These are phyloP conservation scores for Hypoxylon perforatum DNA, from an alignment of 495 filamentous ascomycete species.

Conservation along the genomic window DNA sequence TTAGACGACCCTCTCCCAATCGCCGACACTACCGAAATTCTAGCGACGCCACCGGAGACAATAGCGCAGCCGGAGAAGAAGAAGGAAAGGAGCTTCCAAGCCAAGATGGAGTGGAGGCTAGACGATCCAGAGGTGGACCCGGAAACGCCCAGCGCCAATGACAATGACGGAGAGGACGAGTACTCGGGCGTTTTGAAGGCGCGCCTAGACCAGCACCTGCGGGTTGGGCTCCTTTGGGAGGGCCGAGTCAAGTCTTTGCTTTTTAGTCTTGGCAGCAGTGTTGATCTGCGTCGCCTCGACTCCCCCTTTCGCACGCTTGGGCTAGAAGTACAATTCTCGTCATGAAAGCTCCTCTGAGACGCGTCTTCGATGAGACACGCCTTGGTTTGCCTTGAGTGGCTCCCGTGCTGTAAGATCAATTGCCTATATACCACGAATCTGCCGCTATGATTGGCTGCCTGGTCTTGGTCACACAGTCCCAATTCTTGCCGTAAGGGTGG, in stretches of 20 bases:
- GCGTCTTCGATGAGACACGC: conserved; percentile 1
- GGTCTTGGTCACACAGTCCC: conserved; percentile 16
- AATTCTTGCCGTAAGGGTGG: neutral
- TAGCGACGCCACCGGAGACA: conserved; percentile 55
- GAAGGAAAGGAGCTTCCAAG: conserved; percentile 62
- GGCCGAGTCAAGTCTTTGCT: conserved; percentile 91
- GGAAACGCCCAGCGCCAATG: conserved; percentile 33
- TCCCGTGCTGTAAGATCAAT: neutral
- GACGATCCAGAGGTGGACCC: conserved; percentile 49
- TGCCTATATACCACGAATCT: neutral
- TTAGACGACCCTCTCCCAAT: conserved; percentile 48
- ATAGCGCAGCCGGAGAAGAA: conserved; percentile 40
- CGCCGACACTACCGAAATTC: conserved; percentile 48
- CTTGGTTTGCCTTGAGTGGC: neutral
- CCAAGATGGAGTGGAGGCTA: conserved; percentile 65
- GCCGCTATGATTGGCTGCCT: conserved; percentile 5
- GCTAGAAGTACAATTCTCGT: conserved; percentile 91
- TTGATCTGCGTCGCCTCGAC: conserved; percentile 77
- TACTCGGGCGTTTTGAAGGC: conserved; percentile 91
- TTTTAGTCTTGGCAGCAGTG: conserved; percentile 84
- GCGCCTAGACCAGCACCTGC: conserved; percentile 83
- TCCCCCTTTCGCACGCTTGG: conserved; percentile 80
- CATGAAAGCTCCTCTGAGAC: conserved; percentile 60
- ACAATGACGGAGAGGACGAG: conserved; percentile 62
- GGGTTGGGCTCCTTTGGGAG: conserved; percentile 90